Evolutionary conservation across 2,329 filamentous ascomycete genomes (phyloP).

Genomic region (Scytalidium sp.): DNA sequence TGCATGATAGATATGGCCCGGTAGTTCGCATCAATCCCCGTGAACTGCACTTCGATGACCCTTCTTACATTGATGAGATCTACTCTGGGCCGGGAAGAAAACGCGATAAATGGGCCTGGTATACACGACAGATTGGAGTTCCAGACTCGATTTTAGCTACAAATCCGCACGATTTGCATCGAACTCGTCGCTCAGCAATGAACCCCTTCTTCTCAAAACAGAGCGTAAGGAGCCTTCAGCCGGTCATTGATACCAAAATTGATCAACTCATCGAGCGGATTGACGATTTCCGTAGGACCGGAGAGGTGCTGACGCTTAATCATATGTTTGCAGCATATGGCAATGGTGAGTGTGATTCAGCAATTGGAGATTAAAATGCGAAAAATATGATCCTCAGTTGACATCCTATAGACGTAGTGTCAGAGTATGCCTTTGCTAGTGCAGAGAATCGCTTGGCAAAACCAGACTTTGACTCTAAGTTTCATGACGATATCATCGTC

Average conservation of each 20-base stretch:
- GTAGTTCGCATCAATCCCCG: conserved; percentile 30
- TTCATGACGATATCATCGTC: conserved; percentile 1
- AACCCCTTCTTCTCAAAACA: conserved; percentile 11
- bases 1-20: conserved; percentile 37
- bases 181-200: conserved; percentile 4
- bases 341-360: conserved; percentile 1
- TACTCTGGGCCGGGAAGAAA: background rate
- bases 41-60: conserved; percentile 30
- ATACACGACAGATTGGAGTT: background rate
- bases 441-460: conserved; percentile 1
- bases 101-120: conserved; percentile 4
- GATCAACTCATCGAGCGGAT: conserved; percentile 4
- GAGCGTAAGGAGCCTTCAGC: conserved; percentile 1
- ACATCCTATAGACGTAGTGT: conserved; percentile 17
- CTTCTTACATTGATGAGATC: conserved; percentile 4
- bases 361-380: background rate
- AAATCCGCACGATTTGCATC: conserved; percentile 4
- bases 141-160: conserved; percentile 4
- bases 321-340: conserved; percentile 6
- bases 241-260: conserved; percentile 5
- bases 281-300: conserved; percentile 1
- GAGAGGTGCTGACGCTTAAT: background rate
- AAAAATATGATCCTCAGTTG: background rate
- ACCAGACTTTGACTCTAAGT: conserved; percentile 5
- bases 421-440: conserved; percentile 19